Conservation (phyloP, 2,329 filamentous ascomycete species). For the Fusarium aywerte region DNA sequence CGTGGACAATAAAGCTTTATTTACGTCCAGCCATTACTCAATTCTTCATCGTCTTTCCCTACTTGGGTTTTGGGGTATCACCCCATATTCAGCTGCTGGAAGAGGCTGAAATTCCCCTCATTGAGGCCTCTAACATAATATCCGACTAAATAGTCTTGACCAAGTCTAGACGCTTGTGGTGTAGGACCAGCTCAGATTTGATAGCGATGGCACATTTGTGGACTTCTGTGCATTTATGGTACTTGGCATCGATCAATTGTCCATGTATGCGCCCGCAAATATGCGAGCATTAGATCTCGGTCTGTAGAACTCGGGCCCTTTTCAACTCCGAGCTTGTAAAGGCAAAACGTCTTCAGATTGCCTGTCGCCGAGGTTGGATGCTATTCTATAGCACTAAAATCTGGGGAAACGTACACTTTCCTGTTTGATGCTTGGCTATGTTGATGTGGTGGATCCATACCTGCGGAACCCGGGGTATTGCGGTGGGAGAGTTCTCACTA, state of each 20-base stretch:
- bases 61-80: neutral
- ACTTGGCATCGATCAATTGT: neutral
- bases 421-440: neutral
- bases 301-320: neutral
- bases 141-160: too few relatives aligned
- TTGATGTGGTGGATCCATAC: neutral
- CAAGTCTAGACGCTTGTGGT: neutral
- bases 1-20: too few relatives aligned
- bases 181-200: accelerated
- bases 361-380: too few relatives aligned
- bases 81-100: neutral
- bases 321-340: too few relatives aligned
- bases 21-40: too few relatives aligned
- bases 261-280: neutral
- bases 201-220: accelerated
- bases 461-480: neutral
- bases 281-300: neutral
- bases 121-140: neutral
- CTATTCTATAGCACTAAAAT: neutral
- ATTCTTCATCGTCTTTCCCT: too few relatives aligned
- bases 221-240: too few relatives aligned
- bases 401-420: neutral
- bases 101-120: neutral
- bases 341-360: accelerated
- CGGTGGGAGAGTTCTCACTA: accelerated